These are phyloP conservation scores for Canavalia gladiata DNA, from an alignment of 306 rosid genomes.

Conservation along the genomic window DNA sequence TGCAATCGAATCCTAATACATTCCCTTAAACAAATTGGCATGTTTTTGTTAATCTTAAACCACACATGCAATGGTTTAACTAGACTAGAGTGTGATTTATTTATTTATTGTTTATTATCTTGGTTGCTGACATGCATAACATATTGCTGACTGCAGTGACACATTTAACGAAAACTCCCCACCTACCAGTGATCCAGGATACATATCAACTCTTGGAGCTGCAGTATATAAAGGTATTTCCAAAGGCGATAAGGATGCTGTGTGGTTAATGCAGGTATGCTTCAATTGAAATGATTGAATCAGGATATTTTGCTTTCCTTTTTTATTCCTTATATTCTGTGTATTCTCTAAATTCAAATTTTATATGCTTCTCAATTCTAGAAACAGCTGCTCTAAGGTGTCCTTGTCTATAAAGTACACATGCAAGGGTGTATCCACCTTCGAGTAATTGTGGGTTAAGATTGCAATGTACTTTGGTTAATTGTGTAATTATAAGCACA, in stretches of 20 bases:
- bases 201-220: conserved; percentile 89
- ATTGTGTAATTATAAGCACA: too few relatives aligned
- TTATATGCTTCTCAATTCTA: conserved; percentile 27
- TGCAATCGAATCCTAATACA: too few relatives aligned
- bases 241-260: conserved; percentile 87
- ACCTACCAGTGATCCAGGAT: conserved; percentile 78
- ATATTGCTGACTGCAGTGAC: conserved; percentile 69
- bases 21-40: background rate
- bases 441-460: background rate
- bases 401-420: background rate
- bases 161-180: conserved; percentile 97
- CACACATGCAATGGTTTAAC: background rate
- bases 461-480: background rate
- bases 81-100: background rate
- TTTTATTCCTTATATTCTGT: conserved; percentile 11
- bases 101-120: conserved; percentile 30
- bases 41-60: conserved; percentile 21
- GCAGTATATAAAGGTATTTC: conserved; percentile 93
- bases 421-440: background rate
- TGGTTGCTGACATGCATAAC: conserved; percentile 37
- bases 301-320: conserved; percentile 21
- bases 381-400: conserved; percentile 6
- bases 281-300: conserved; percentile 41
- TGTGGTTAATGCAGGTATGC: conserved; percentile 99
- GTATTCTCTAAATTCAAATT: background rate